Percentiles rank a stretch among this genome's conserved stretches.
Evolutionary conservation across 257 asterid species (phyloP).

Genomic region (Nicotiana paniculata): DNA sequence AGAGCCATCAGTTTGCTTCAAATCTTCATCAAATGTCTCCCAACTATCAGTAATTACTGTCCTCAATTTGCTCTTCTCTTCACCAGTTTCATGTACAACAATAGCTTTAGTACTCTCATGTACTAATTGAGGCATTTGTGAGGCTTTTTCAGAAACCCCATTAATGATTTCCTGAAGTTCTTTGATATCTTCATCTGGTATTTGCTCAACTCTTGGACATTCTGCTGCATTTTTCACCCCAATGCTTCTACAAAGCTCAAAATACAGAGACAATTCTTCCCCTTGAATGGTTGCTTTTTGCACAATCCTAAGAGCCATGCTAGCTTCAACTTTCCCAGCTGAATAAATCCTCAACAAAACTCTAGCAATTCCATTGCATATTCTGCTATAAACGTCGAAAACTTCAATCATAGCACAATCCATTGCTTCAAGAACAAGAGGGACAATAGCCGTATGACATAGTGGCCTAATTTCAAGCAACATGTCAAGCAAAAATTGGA

Average conservation of each 20-base stretch:
- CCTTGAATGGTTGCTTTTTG: slow-evolving; percentile 53
- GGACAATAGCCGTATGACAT: slow-evolving; percentile 30
- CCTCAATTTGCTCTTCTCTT: not conserved
- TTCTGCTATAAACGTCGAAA: slow-evolving; percentile 53
- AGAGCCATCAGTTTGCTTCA: not conserved
- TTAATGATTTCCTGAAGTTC: slow-evolving; percentile 57
- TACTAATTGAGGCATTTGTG: not conserved
- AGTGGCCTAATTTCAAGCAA: slow-evolving; percentile 54
- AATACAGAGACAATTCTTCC: slow-evolving; percentile 46
- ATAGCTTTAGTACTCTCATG: slow-evolving; percentile 19
- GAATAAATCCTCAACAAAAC: slow-evolving; percentile 45
- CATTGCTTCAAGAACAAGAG: slow-evolving; percentile 58
- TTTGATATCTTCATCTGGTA: slow-evolving; percentile 52
- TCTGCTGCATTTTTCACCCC: slow-evolving; percentile 53
- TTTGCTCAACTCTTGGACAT: slow-evolving; percentile 38
- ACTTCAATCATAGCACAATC: slow-evolving; percentile 58
- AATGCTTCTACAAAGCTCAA: slow-evolving; percentile 53
- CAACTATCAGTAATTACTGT: slow-evolving; percentile 26
- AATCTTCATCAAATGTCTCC: slow-evolving; percentile 40
- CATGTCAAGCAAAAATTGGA: slow-evolving; percentile 52
- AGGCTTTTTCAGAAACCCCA: slow-evolving; percentile 16
- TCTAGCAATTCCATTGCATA: slow-evolving; percentile 57
- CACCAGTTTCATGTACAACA: slow-evolving; percentile 6
- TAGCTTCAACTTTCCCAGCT: slow-evolving; percentile 44
- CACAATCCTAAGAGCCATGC: slow-evolving; percentile 43